Percentiles rank a stretch among this genome's conserved stretches.
Conservation (phyloP, 1,284 basidiomycete species). For the Malassezia globosa region DNA sequence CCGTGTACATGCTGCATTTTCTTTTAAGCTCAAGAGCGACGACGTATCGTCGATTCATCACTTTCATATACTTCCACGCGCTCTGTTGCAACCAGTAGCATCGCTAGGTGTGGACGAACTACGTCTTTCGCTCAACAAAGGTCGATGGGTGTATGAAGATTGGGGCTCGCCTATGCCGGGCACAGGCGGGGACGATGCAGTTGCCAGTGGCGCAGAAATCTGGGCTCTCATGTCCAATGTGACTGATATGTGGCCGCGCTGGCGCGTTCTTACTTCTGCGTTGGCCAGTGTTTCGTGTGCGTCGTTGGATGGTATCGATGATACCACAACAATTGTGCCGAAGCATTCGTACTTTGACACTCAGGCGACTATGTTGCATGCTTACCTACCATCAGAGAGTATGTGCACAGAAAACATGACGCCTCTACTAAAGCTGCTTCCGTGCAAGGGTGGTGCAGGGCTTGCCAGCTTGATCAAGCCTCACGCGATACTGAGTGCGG, state of each 20-base stretch:
- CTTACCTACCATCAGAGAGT: conserved; percentile 24
- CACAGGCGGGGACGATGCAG: conserved; percentile 50
- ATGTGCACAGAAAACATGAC: conserved; percentile 89
- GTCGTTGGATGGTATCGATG: conserved; percentile 57
- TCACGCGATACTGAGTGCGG: conserved; percentile 70
- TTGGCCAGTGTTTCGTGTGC: conserved; percentile 89
- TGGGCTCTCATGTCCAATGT: conserved; percentile 55
- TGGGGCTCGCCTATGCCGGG: conserved; percentile 52
- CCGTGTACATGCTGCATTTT: conserved; percentile 67
- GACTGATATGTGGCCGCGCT: conserved; percentile 46
- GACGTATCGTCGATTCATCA: conserved; percentile 16
- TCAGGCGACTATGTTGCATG: conserved; percentile 15
- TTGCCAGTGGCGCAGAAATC: conserved; percentile 73
- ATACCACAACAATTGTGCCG: conserved; percentile 23
- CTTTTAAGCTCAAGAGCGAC: conserved; percentile 26
- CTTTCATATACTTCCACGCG: conserved; percentile 60
- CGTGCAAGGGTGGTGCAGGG: conserved; percentile 75
- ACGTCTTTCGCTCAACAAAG: conserved; percentile 71
- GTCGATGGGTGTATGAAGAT: conserved; percentile 75
- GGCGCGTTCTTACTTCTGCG: conserved; percentile 74
- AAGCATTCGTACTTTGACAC: conserved; percentile 14
- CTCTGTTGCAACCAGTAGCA: conserved; percentile 71
- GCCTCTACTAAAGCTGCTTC: conserved; percentile 83
- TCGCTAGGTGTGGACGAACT: conserved; percentile 73
- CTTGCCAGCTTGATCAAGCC: conserved; percentile 75